Conservation (phyloP, 2,329 filamentous ascomycete species). For the Nemania bipapillata region DNA sequence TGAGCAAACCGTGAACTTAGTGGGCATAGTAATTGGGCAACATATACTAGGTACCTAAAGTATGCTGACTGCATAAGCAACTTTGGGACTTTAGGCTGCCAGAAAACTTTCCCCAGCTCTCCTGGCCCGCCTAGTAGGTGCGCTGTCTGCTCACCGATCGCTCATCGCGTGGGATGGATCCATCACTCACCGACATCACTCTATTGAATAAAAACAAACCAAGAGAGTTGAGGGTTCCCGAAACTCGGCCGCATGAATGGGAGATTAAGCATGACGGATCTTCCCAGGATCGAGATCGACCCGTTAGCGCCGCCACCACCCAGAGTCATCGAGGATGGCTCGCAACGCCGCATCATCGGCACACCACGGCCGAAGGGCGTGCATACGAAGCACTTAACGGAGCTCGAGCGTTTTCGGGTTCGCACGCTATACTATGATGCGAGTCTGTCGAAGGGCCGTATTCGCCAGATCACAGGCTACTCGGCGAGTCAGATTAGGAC, state of each 20-base stretch:
- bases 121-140: neutral
- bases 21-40: no score
- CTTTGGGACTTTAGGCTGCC: conserved; percentile 24
- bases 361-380: conserved; percentile 43
- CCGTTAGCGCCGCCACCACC: conserved; percentile 26
- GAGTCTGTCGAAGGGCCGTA: conserved; percentile 42
- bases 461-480: conserved; percentile 47
- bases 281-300: conserved; percentile 13
- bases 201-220: neutral
- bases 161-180: neutral
- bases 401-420: conserved; percentile 46
- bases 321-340: conserved; percentile 22
- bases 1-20: neutral
- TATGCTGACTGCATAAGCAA: no score
- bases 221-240: neutral
- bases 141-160: neutral
- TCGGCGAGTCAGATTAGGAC: conserved; percentile 48
- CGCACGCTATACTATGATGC: conserved; percentile 49
- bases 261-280: conserved; percentile 7
- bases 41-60: no score
- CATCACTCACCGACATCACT: neutral
- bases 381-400: conserved; percentile 48
- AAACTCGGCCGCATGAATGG: neutral
- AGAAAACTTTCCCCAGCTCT: conserved; percentile 44
- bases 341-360: neutral